Evolutionary conservation across 495 filamentous ascomycete genomes (phyloP), one percentile per base, ranked within the genome.

Genomic region (Pseudomonodictys pantanalensis): DNA sequence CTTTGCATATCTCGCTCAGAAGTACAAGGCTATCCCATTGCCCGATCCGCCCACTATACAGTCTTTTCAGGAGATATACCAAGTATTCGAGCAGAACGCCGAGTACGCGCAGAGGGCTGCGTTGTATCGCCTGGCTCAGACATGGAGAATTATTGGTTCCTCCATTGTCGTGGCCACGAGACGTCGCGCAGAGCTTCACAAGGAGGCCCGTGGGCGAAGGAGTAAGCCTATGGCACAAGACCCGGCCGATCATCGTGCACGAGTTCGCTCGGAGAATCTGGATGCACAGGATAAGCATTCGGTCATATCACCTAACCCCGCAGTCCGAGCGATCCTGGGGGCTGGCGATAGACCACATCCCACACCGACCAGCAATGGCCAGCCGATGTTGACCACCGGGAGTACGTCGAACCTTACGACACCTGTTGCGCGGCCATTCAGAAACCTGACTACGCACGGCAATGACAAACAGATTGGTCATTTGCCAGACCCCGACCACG

Each of bases 361-460:
- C 17, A 9, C n/a, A 24, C 35, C 67, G 24, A 70, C 71, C 20
- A 69, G 71, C 15, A 75, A 74, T 55, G 69, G 74, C 17, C 30
- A 47, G 15, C 22, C 28, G 26, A 26, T n/a, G 23, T 22, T 32
- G 17, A 60, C 29, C 2, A 28, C 8, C 9, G 58, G 76, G 48
- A 88, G 81, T 70, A 85, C 84, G 35, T 93, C 90, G 1, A 90
- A 87, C 56, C 81, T 90, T 67, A 81, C 86, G 11, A 95, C 90
- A 0, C 90, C 90, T 1, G 76, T 92, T 39, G 90, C 84, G 4
- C 80, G 83, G 23, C 89, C 90, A 4, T 72, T 87, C 33, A 75
- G 79, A 2, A 83, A 84, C 50, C 75, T 76, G 28, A 25, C 20
- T 9, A 18, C 57, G 6, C 25, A 23, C 5, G 18, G 32, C 17